Evolutionary conservation across 352 stramenopile species (phyloP), one percentile per base, ranked within the genome.

Genomic region (Thalassiosira exigua): DNA sequence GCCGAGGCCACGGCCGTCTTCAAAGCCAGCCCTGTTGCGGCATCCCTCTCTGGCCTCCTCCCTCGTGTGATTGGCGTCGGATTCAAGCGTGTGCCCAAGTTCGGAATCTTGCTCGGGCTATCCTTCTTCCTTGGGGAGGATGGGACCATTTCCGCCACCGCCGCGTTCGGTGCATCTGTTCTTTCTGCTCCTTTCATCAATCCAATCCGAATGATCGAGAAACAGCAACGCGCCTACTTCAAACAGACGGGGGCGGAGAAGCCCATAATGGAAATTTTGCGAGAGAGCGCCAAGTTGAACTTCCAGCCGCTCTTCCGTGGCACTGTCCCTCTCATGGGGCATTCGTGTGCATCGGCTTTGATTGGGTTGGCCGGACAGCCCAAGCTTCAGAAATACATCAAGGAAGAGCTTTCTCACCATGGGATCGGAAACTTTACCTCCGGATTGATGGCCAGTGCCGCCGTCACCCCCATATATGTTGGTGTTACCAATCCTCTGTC

Each of bases 171-270:
- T 30, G 90, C 90, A 1, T 92, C 82, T 3, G 86, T 94, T 39
- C 71, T 93, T 3, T 88, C 72, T 26, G 90, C 90, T 42, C 86
- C 86, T 0, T 94, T 94, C 58, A 94, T 94, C 68, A 94, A 94
- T 51, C 90, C 90, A 26, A 94, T 94, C 64, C 85, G 90, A 29
- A 93, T 94, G 88, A 94, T 94, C 83, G 90, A 94, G 80, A 94
- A 94, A 79, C 90, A 94, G 73, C 90, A 94, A 66, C 85, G 90
- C 42, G 88, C 90, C 5, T 92, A 85, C 75, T 94, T 93, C 69
- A 93, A 94, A 70, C 78, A 82, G 54, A 94, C 90, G 0, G 90
- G 90, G 14, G 78, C 76, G 4, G 74, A 81, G 50, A 94, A 94
- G 66, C 88, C 88, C 22, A 94, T 94, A 72, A 84, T 81, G 56